These are phyloP conservation scores for Trametes polyzona DNA, from an alignment of 1,284 basidiomycete species.

Conservation along the genomic window DNA sequence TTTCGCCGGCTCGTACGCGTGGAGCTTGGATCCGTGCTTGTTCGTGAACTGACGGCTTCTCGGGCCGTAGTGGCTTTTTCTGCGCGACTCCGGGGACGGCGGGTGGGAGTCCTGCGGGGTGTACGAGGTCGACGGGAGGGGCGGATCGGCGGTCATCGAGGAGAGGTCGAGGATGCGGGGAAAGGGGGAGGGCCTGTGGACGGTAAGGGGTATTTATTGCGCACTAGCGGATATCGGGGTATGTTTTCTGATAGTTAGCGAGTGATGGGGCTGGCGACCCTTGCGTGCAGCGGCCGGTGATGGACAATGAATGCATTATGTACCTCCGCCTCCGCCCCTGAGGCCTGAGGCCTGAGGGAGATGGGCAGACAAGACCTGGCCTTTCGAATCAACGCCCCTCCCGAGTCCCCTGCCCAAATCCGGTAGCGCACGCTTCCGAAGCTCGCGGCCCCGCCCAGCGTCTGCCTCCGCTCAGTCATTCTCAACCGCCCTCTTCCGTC, in stretches of 20 bases:
- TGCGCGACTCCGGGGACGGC: background rate
- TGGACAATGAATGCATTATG: background rate
- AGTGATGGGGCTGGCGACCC: too few relatives aligned
- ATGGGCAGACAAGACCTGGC: background rate
- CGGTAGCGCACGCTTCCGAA: background rate
- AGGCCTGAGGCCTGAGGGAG: too few relatives aligned
- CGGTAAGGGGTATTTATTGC: conserved; percentile 6
- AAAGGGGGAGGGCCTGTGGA: background rate
- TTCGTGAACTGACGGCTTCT: conserved; percentile 44
- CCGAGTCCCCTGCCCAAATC: background rate
- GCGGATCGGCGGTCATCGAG: conserved; percentile 1
- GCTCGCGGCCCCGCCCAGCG: background rate
- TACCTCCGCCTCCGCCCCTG: background rate
- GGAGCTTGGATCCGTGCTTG: conserved; percentile 64
- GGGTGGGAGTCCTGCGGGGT: background rate
- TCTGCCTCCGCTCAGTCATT: conserved; percentile 4
- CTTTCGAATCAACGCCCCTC: background rate
- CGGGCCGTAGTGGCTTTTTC: conserved; percentile 5
- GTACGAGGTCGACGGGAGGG: conserved; percentile 8
- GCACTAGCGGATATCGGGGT: background rate
- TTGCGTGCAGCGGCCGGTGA: too few relatives aligned
- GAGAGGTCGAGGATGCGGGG: background rate
- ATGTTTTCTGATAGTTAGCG: conserved; percentile 2
- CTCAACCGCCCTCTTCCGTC: background rate
- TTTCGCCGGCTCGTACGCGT: conserved; percentile 67